Percentiles rank a stretch among this genome's conserved stretches.
phyloP scores from a whole-genome alignment of 2,329 filamentous ascomycete genomes.

The Graphilbum ipis-grandicollis region DNA sequence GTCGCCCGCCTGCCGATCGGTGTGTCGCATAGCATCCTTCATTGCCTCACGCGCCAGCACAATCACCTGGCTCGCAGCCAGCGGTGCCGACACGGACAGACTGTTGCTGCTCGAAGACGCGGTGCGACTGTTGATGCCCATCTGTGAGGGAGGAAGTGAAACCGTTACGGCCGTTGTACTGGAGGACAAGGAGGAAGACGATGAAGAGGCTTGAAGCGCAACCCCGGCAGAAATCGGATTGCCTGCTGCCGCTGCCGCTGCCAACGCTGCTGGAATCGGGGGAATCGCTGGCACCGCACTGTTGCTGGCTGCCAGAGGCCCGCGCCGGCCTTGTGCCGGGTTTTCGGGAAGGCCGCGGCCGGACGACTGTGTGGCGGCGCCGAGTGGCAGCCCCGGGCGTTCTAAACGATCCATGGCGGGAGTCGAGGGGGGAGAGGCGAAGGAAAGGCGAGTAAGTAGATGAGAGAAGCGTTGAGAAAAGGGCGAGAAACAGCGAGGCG shows the following conservation, averaged over 20 bases:
- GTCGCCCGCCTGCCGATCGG: slow-evolving; percentile 43
- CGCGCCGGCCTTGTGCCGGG: slow-evolving; percentile 17
- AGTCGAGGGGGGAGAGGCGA: neutral
- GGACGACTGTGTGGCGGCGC: slow-evolving; percentile 4
- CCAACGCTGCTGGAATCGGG: slow-evolving; percentile 13
- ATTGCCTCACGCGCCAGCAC: slow-evolving; percentile 49
- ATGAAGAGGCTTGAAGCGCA: no score
- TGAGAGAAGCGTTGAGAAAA: neutral
- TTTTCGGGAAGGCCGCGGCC: slow-evolving; percentile 18
- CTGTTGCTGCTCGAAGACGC: slow-evolving; percentile 11
- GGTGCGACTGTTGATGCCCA: neutral
- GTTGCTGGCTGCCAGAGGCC: slow-evolving; percentile 9
- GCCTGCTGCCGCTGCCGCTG: neutral
- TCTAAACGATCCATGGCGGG: slow-evolving; percentile 8
- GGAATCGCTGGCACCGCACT: slow-evolving; percentile 19
- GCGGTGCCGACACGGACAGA: slow-evolving; percentile 30
- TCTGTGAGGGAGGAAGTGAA: neutral
- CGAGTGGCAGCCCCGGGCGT: slow-evolving; percentile 6
- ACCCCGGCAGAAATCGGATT: no score
- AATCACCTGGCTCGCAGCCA: slow-evolving; percentile 47
- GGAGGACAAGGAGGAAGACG: no score
- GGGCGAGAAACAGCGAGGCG: no score
- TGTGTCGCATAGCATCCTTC: slow-evolving; percentile 47
- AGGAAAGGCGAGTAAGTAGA: no score
- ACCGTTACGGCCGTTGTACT: neutral